Conservation (phyloP, 1,284 basidiomycete genomes). For the Malassezia restricta region DNA sequence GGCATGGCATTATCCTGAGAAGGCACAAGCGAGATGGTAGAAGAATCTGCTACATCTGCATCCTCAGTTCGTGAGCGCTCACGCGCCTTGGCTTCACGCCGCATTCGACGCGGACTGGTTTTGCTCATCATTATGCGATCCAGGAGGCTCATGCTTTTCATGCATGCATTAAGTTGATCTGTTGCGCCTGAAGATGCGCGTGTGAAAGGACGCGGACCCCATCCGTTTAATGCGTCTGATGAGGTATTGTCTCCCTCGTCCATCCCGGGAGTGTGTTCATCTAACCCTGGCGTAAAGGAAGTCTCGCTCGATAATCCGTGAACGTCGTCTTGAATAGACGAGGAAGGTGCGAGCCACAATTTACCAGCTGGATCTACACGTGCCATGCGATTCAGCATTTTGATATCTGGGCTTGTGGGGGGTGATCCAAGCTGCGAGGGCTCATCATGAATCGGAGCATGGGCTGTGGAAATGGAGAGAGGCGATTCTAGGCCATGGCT, state of each 20-base stretch:
- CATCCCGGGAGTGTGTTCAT: constrained; percentile 16
- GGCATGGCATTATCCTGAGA: background rate
- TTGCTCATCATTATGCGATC: constrained; percentile 40
- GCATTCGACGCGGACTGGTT: constrained; percentile 31
- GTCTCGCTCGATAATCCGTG: background rate
- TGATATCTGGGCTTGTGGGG: constrained; percentile 2
- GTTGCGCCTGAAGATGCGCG: background rate
- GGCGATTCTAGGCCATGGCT: constrained; percentile 1
- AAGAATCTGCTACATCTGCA: background rate
- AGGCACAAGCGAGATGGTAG: background rate
- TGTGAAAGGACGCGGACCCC: constrained; percentile 19
- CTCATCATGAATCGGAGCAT: background rate
- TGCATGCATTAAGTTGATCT: constrained; percentile 24
- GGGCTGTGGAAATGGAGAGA: background rate
- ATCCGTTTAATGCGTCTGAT: background rate
- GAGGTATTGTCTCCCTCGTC: constrained; percentile 9
- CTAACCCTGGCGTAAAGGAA: constrained; percentile 20
- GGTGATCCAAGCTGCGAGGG: background rate
- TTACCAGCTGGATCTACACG: constrained; percentile 28
- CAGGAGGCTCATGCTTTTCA: constrained; percentile 35
- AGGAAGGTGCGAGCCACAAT: constrained; percentile 15
- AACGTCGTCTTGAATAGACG: background rate
- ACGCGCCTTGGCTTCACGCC: constrained; percentile 31
- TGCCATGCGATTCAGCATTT: constrained; percentile 25
- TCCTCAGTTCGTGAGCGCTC: constrained; percentile 7